Base-by-base conservation (phyloP, 169 alveolate species). In the Babesia ovata region DNA sequence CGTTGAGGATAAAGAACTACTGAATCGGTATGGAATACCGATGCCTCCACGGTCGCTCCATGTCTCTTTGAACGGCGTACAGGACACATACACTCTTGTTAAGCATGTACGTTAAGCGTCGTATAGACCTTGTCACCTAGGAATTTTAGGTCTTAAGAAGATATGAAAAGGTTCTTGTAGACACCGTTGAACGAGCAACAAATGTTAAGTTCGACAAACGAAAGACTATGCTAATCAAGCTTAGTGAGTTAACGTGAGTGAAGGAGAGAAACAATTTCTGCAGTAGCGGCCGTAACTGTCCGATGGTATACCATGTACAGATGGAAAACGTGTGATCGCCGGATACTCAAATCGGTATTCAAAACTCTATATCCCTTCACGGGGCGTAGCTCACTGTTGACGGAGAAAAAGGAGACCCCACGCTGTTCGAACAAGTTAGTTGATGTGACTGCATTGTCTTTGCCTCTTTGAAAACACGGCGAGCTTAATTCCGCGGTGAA, bases 1-100 rank as follows among this genome's bases (percentile, higher is more conserved):
- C 28, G 72, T 36, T 33, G 70, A 48, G 28, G 88, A 72, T 57
- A 57, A 19, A 17, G 33, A 24, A 12, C 63, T 70, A 29, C 42
- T 81, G 70, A 63, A 70, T 36, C 42, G 63, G 52, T 53, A 69
- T 66, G 88, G 88, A 6, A 63, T 81, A 29, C 88, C 88, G 16
- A 9, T 58, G 4, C 88, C 88, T 19, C 78, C 85, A 4, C 45
- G 17, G 39, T n/a, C 63, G 2, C 60, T 71, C 2, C 72, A 60
- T 0, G 24, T 57, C 33, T 49, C 52, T 26, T 39, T 58, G 9
- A 59, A n/a, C 33, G 46, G 21, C 22, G 46, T 21, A 4, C 26
- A 63, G n/a, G 72, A 72, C 62, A 71, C 49, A 12, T 59, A 60
- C 50, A 14, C 58, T 2, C 63, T 71, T n/a, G 63, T 71, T n/a